Percentiles rank a stretch among this genome's conserved stretches.
Conservation (phyloP, 306 rosid genomes). For the Prosopis cineraria region DNA sequence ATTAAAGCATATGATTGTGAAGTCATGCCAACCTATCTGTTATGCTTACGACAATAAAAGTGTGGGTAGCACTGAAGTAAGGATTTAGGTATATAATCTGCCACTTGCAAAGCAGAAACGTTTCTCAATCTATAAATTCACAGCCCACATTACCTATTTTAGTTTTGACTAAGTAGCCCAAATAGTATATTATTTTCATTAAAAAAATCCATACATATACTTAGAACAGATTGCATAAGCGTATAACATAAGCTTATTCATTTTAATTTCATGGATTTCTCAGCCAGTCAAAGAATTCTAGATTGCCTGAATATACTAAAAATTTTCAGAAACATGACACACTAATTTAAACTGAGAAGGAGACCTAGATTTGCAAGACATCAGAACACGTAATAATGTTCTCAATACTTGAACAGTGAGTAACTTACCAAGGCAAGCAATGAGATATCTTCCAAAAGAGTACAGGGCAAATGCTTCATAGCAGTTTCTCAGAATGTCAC, state of each 20-base stretch:
- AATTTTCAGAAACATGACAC: neutral
- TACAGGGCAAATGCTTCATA: constrained; percentile 95
- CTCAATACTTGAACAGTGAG: neutral
- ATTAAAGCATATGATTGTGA: neutral
- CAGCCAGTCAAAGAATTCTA: neutral
- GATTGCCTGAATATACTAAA: neutral
- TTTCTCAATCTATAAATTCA: neutral
- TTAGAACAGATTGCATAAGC: neutral
- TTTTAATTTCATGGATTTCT: neutral
- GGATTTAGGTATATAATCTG: neutral
- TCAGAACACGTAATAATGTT: constrained; percentile 11
- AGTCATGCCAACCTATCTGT: neutral
- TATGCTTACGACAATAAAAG: neutral
- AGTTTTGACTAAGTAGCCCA: neutral
- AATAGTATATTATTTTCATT: neutral
- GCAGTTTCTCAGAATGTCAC: constrained; percentile 86
- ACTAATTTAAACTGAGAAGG: neutral
- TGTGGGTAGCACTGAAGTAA: neutral
- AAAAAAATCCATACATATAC: neutral
- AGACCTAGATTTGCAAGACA: constrained; percentile 7
- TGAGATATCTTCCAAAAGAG: constrained; percentile 87
- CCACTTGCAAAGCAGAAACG: constrained; percentile 3
- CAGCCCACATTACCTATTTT: neutral
- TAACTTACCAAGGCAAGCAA: constrained; percentile 82
- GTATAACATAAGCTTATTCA: neutral